Evolutionary conservation across 148 eudicot species (phyloP), one percentile per base, ranked within the genome.

Genomic region (Arbutus unedo): DNA sequence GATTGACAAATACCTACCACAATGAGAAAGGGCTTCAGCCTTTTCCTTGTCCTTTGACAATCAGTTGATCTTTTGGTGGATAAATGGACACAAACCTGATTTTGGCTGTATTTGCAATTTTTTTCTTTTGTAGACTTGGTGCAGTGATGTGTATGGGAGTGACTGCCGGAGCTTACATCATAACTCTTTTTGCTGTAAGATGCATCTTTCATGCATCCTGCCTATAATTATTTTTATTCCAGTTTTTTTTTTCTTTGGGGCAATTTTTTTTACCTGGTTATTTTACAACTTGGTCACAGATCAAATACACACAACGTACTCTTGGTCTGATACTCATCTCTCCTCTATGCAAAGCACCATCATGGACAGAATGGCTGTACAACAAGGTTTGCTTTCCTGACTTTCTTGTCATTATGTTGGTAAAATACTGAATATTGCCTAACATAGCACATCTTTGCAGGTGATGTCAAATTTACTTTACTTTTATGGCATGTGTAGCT

Each of bases 311-410:
- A 77, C 87, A 89, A 67, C 91, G 98, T 78, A 96, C 92, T 84
- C 90, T 91, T 82, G 98, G 98, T 82, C 79, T 96, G 91, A 94
- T 96, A 88, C 98, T 96, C 31, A 88, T 96, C 88, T 96, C 98
- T 84, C 98, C 98, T 87, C 79, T 96, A 80, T 96, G 98, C 89
- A 91, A 90, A 93, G 91, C 95, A 83, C 98, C 98, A 9, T 93
- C 97, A 73, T 96, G 98, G 98, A 93, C 98, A 57, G 98, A 96
- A 85, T 96, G 98, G 98, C 84, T 94, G 88, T 93, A 87, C 83
- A 92, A 92, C 87, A 96, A 96, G 98, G 98, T 96, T 81, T 81
- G 68, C 80, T 76, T 83, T 85, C 86, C 55, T 74, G 53, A 84
- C 84, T 75, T 84, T 86, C 62, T 71, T 59, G 23, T 78, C 31